Evolutionary conservation across 257 asterid species (phyloP), one percentile per base, ranked within the genome.

Genomic region (Capsicum chinense): DNA sequence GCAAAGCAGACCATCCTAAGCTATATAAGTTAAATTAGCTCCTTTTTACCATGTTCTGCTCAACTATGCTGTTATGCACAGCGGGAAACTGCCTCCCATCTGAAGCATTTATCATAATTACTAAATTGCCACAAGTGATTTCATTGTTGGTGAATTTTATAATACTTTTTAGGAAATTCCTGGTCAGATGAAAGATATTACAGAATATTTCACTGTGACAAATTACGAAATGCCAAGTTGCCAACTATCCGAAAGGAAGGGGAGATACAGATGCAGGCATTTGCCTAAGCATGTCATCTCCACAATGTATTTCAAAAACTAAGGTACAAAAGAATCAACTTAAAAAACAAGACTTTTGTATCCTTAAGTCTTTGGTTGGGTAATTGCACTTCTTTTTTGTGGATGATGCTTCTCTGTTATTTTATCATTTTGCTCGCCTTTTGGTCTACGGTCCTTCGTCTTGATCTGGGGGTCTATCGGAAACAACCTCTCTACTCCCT

Each of bases 211-310:
- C 0, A 37, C n/a, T 67, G 7, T 37, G 50, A 37, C 12, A 67
- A 37, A 37, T 35, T 67, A 67, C 76, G 44, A 64, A 50, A 14
- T 48, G 42, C 80, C 19, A 73, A 21, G 3, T 11, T 48, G 42
- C 80, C 19, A 73, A 21, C 6, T 11, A n/a, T 48, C 21, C 19
- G 21, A 48, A 74, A 47, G 58, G 39, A 71, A 9, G 80, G 42
- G 80, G 19, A 74, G 62, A 74, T 74, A 74, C 47, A 74, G 44
- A 50, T 74, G 13, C 14, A 74, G 44, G 12, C 19, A 76, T 26
- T 76, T 76, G 1, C 12, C 63, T 37, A 52, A 14, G 48, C 15
- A 76, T 52, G 47, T 13, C 81, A 76, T 50, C 63, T 50, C 79
- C 10, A 16, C 16, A 21, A 48, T 48, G 60, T 6, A 48, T 73